Evolutionary conservation across 139 green algal species (phyloP), one percentile per base, ranked within the genome.

Genomic region (Chlorella sp.): DNA sequence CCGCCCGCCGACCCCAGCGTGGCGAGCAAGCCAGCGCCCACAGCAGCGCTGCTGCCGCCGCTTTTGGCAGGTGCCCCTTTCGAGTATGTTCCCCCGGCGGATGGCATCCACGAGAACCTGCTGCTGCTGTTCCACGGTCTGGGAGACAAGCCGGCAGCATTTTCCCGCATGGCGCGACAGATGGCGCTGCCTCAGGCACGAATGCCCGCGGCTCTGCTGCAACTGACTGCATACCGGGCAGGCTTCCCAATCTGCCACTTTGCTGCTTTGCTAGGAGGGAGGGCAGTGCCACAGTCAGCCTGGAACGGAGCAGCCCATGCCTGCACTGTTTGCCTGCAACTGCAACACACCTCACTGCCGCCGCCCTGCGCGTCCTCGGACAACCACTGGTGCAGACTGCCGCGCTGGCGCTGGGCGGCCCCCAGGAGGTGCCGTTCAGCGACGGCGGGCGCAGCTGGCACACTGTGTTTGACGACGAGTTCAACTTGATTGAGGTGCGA

Each of bases 121-220:
- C 64, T 91, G 71, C 51, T 92, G 55, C 76, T 92, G 41, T 34
- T 91, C 15, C 89, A 92, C 78, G 89, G 89, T 1, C 70, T 92
- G 17, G 89, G 89, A 0, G 88, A 90, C 65, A 85, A n/a, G 1
- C 85, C 87, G 1, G 44, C 63, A 5, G 36, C 85, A n/a, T 91
- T 86, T 80, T 80, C 80, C 34, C 47, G 34, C 6, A 84, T 92
- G 16, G 89, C 89, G 1, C 36, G 62, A 13, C 74, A 56, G 11
- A 86, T 92, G 86, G 44, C 55, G 56, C 84, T 92, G 63, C 89
- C 89, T 13, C 81, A 83, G 78, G 78, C 15, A 21, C 44, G 44
- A 7, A 55, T 82, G 57, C 25, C n/a, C n/a, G n/a, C n/a, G n/a
- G n/a, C n/a, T n/a, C n/a, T n/a, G n/a, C n/a, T n/a, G n/a, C n/a